phyloP scores from a whole-genome alignment of 208 protist species.

The Crithidia sp. region DNA sequence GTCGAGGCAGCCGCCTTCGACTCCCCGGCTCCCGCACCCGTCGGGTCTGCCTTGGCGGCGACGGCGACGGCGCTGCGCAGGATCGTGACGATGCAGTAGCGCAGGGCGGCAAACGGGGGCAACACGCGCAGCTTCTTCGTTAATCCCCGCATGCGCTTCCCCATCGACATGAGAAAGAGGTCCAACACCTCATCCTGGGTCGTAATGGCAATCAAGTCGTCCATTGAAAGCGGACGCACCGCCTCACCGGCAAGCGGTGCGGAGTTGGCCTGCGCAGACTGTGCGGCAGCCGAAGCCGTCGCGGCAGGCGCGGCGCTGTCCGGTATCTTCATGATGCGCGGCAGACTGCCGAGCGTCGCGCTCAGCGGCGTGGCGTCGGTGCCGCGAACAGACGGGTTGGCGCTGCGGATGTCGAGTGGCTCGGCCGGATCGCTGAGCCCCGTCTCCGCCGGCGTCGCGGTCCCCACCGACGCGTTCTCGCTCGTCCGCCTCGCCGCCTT shows the following conservation, averaged over 20 bases:
- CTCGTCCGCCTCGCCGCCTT: not conserved
- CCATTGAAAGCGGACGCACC: conserved; percentile 26
- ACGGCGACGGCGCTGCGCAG: not conserved
- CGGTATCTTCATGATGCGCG: not conserved
- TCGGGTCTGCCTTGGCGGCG: not conserved
- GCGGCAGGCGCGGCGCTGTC: not conserved
- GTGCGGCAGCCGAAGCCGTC: not conserved
- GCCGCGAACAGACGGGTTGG: not conserved
- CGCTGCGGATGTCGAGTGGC: not conserved
- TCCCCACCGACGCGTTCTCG: not conserved
- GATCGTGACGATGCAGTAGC: conserved; percentile 14
- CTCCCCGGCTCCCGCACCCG: too few species aligned
- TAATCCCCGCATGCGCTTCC: conserved; percentile 29
- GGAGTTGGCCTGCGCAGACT: not conserved
- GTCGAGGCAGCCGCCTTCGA: too few species aligned
- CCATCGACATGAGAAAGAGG: conserved; percentile 29
- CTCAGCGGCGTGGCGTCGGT: not conserved
- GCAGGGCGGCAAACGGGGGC: conserved; percentile 30
- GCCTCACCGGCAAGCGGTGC: not conserved
- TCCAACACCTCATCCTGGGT: conserved; percentile 46
- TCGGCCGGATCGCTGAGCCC: not conserved
- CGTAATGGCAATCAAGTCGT: conserved; percentile 38
- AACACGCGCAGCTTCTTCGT: conserved; percentile 43
- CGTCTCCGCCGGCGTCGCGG: not conserved
- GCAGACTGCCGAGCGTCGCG: conserved; percentile 3